A percentile compares a stretch with the other conserved stretches of the same genome.
Evolutionary conservation across 208 protist genomes (phyloP).

Genomic region (Crithidia fasciculata): DNA sequence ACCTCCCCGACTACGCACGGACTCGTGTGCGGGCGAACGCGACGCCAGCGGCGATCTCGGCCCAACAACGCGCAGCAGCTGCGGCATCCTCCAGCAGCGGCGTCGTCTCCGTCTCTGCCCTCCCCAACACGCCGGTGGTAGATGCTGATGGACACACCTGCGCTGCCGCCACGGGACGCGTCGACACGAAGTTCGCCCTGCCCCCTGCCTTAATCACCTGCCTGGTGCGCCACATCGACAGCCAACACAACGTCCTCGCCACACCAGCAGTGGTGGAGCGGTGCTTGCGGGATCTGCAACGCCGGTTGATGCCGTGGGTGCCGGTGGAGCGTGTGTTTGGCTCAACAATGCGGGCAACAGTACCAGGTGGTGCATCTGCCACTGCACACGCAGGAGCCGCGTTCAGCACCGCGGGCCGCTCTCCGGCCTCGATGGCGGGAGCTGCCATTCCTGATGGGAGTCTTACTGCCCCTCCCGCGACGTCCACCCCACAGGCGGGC

Average conservation of each 20-base stretch:
- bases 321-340: constrained; percentile 40
- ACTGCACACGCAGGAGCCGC: not conserved
- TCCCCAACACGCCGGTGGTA: not conserved
- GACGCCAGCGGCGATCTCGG: not conserved
- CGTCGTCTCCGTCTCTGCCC: not conserved
- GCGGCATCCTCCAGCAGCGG: not conserved
- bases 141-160: not conserved
- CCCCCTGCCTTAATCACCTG: constrained; percentile 62
- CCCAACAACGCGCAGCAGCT: not conserved
- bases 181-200: constrained; percentile 34
- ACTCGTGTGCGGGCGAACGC: not conserved
- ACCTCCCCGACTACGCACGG: constrained; percentile 10
- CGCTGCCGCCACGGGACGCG: not conserved
- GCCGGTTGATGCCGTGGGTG: constrained; percentile 48
- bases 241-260: constrained; percentile 39
- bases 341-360: constrained; percentile 19
- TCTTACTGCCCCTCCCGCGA: not conserved
- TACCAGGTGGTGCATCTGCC: not conserved
- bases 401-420: not conserved
- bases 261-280: constrained; percentile 66
- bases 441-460: constrained; percentile 7
- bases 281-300: constrained; percentile 66
- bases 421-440: not conserved
- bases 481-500: constrained; percentile 17
- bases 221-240: constrained; percentile 67